phyloP scores from a whole-genome alignment of 495 filamentous ascomycete species.

The Pyrenopolyporus hunteri region DNA sequence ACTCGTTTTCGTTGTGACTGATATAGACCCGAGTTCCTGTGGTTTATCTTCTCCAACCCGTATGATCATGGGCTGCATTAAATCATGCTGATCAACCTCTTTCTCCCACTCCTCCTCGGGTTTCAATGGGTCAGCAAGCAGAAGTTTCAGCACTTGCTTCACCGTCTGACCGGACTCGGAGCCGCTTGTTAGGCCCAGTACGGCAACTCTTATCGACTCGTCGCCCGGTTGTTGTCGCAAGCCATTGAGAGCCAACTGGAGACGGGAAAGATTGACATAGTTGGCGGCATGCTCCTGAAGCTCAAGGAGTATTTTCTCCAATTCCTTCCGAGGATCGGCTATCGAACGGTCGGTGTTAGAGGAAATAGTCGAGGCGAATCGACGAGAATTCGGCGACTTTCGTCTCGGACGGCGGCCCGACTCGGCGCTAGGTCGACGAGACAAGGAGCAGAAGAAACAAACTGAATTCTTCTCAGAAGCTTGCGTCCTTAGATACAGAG shows the following conservation, averaged over 20 bases:
- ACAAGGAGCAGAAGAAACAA: slow-evolving; percentile 53
- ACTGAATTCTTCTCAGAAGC: slow-evolving; percentile 33
- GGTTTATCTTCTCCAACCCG: slow-evolving; percentile 43
- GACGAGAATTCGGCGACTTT: slow-evolving; percentile 27
- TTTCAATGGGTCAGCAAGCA: slow-evolving; percentile 80
- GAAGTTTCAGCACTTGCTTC: slow-evolving; percentile 66
- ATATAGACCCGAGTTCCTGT: slow-evolving; percentile 29
- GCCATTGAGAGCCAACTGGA: slow-evolving; percentile 80
- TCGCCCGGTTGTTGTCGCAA: slow-evolving; percentile 66
- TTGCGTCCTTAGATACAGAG: slow-evolving; percentile 1
- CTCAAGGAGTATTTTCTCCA: slow-evolving; percentile 66
- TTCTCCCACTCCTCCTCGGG: slow-evolving; percentile 72
- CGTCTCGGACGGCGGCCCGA: slow-evolving; percentile 20
- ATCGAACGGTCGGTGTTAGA: background rate
- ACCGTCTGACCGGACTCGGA: slow-evolving; percentile 47
- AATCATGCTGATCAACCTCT: slow-evolving; percentile 58
- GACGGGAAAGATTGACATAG: slow-evolving; percentile 73
- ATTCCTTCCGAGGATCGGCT: slow-evolving; percentile 49
- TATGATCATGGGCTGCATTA: slow-evolving; percentile 52
- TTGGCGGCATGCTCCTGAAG: slow-evolving; percentile 67
- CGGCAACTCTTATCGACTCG: slow-evolving; percentile 73
- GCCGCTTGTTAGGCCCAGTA: slow-evolving; percentile 52
- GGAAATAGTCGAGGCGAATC: slow-evolving; percentile 18
- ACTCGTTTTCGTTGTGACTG: slow-evolving; percentile 36
- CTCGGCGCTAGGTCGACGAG: slow-evolving; percentile 22